Evolutionary conservation across 2,329 filamentous ascomycete genomes (phyloP).

Genomic region (Botryotinia convoluta): DNA sequence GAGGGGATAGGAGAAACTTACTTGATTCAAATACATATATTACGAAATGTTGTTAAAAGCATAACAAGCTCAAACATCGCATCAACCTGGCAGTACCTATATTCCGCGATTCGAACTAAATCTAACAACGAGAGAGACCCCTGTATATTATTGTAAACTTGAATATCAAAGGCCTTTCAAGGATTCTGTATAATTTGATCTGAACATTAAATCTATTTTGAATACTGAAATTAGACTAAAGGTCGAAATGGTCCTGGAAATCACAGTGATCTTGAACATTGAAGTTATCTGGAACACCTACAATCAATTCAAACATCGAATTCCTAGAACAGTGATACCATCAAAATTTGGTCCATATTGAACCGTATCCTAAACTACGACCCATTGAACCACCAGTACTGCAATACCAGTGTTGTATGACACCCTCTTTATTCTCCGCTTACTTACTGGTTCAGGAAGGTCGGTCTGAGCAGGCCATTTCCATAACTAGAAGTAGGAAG

Average conservation of each 20-base stretch:
- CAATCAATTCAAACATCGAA: background rate
- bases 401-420: background rate
- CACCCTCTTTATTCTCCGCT: background rate
- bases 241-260: rapidly evolving
- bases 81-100: background rate
- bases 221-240: background rate
- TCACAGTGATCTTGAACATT: background rate
- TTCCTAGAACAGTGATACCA: background rate
- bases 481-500: background rate
- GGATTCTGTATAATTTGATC: background rate
- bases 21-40: background rate
- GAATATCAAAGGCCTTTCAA: background rate
- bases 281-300: background rate
- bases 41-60: background rate
- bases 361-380: background rate
- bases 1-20: background rate
- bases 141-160: background rate
- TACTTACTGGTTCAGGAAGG: background rate
- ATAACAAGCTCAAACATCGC: background rate
- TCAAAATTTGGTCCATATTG: background rate
- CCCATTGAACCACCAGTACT: background rate
- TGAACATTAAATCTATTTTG: background rate
- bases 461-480: background rate
- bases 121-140: background rate
- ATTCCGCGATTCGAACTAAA: background rate